These are phyloP conservation scores for Suillus americanus DNA, from an alignment of 768 basidiomycete species.

Conservation along the genomic window DNA sequence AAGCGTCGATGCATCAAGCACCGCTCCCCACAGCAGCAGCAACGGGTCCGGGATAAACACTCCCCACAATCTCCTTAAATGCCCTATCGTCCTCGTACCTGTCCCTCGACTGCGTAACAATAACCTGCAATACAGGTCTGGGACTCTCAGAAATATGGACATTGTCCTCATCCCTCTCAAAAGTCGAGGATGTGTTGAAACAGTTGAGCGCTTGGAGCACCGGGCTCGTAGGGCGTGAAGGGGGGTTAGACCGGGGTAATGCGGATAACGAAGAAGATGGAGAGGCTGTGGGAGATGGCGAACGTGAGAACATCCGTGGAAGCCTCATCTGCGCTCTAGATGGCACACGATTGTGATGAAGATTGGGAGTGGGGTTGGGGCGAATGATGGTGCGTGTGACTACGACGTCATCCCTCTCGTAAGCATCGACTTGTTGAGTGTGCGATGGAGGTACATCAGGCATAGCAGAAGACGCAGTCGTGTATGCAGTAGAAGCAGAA, in stretches of 20 bases:
- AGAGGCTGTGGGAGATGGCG: slow-evolving; percentile 32
- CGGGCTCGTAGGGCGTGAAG: slow-evolving; percentile 25
- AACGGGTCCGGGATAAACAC: slow-evolving; percentile 25
- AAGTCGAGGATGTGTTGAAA: slow-evolving; percentile 29
- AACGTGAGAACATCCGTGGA: not conserved
- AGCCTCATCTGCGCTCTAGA: slow-evolving; percentile 7
- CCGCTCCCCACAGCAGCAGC: not conserved
- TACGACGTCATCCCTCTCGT: slow-evolving; percentile 30
- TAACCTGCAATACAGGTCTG: slow-evolving; percentile 29
- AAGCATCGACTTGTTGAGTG: slow-evolving; percentile 23
- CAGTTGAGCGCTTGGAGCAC: slow-evolving; percentile 34
- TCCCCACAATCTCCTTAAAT: slow-evolving; percentile 30
- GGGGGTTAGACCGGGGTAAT: slow-evolving; percentile 19
- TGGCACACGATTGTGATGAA: not conserved
- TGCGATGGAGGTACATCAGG: slow-evolving; percentile 9
- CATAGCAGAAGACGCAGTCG: slow-evolving; percentile 6
- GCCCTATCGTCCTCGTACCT: slow-evolving; percentile 35
- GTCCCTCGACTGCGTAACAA: slow-evolving; percentile 35
- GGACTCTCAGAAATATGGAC: slow-evolving; percentile 8
- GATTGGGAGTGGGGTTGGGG: slow-evolving; percentile 20
- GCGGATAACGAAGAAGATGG: slow-evolving; percentile 21
- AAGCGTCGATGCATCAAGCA: not conserved
- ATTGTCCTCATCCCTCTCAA: slow-evolving; percentile 33
- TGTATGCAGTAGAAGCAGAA: slow-evolving; percentile 7
- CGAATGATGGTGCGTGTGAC: slow-evolving; percentile 40